Base-by-base conservation (phyloP, 1,139 yeast genomes). In the Blastobotrys ciferrii region DNA sequence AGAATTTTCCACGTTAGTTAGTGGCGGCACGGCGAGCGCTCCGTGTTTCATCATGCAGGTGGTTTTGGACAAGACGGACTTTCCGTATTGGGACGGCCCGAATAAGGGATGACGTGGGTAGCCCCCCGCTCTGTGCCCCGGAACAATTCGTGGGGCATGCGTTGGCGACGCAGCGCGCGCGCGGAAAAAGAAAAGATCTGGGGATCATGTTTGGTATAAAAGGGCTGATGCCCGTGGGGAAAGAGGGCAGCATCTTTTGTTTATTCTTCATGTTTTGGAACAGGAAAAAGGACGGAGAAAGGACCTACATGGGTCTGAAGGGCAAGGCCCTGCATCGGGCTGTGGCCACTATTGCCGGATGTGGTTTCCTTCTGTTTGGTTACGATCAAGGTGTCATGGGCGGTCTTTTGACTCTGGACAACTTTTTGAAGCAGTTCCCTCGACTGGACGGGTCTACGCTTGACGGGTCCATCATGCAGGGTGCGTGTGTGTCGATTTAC, bases 341-440 rank as follows among this genome's bases (percentile, higher is more conserved):
- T 15, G 72, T 84, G 52, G 81, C 89, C 0, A 53, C 73, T 19
- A 70, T 78, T 36, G 81, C 89, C 43, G 81, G 80, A 42, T 73
- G 78, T 40, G 68, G 68, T 32, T 67, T 67, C 42, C 49, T 63
- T 28, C 58, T 64, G 53, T 65, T 62, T 52, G 68, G 68, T 32
- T 63, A 63, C 49, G 64, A 65, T 32, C 77, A 81, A 18, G 82
- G 82, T 63, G 76, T 79, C 50, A 77, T 78, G 57, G 72, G 78
- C 25, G 81, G 82, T 65, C 73, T 79, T 53, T 62, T 78, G 71
- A 81, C 75, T 53, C 77, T 78, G 81, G 67, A 72, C 23, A 75
- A 73, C 53, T 80, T 78, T 55, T 67, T 73, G 51, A 66, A 65
- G 19, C 62, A 60, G 28, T 77, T 77, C 62, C 73, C 76, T 32